Evolutionary conservation across 2,329 filamentous ascomycete genomes (phyloP), one percentile per base, ranked within the genome.

Genomic region (Pyricularia grisea): DNA sequence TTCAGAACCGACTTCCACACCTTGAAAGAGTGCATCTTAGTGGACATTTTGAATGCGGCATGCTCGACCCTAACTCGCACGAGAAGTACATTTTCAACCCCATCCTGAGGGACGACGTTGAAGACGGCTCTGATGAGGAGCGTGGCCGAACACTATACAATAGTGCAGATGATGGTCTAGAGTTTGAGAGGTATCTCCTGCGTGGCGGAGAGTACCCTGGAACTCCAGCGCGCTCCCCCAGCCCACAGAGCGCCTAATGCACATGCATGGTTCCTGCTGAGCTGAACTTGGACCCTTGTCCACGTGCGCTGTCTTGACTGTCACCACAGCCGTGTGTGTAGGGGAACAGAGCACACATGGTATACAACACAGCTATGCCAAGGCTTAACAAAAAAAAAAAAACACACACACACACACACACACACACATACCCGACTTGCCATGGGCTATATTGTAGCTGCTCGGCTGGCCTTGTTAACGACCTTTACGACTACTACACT

Each of bases 11-110:
- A 28, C 74, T 82, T 70, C 74, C 79, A 4, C 74, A 75, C 36
- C 76, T 84, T 55, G 75, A 81, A 71, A 77, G 79, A 25, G 75
- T 84, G 68, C 79, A 81, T 67, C 75, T 84, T 66, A 80, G 83
- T 70, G 83, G 83, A 4, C 80, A 82, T 67, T 80, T 82, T 65
- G 78, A 81, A 70, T 81, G 80, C 65, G 79, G 80, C 28, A 77
- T 79, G 67, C 75, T 76, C 55, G 76, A 77, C 72, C 73, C 78
- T 1, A 76, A 75, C 33, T 75, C 78, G 12, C 75, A 79, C 71
- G 81, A 83, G 72, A 73, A 76, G 17, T 82, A 81, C 74, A 77
- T 78, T 70, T 83, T 83, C 71, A 78, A 78, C 66, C 77, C 80
- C 1, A 74, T 79, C 36, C 58, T 61, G 2, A 61, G 58, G 58